Base-by-base conservation (phyloP, 2,329 filamentous ascomycete species). In the Myriangium duriaei region DNA sequence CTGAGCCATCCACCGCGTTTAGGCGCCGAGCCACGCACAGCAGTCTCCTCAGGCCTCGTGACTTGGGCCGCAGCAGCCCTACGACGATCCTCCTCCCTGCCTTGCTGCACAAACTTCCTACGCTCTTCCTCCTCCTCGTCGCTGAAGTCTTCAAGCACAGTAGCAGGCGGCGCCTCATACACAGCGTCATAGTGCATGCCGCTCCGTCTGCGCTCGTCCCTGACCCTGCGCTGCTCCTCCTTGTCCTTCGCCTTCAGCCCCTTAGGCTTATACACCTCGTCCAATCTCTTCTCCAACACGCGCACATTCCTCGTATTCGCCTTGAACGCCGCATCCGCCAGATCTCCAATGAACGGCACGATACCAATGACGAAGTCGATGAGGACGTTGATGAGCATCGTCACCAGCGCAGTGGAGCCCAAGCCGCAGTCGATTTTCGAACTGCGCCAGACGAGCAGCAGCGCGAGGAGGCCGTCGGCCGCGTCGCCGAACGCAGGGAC, bases 311-410 rank as follows among this genome's bases (percentile, higher is more conserved):
- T 75, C 13, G 79, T 83, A 52, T 88, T 91, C 53, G 77, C 78
- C 43, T 81, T 77, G 61, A 79, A 79, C 3, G 74, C 57, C 4
- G 80, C 79, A 51, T 91, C 83, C 28, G 69, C 71, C 2, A 88
- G 42, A 50, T 88, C 83, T n/a, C 83, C 83, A 1, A 85, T 45
- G 44, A 88, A 73, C 0, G 83, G 83, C 1, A 88, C 65, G 2
- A 91, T 61, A 4, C 83, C 84, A 21, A 87, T 65, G 26, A 71
- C 55, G 48, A 91, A 83, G 53, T 92, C 83, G 29, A 87, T 42
- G 3, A 70, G 51, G 40, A 95, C 73, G 59, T 94, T 92, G 52
- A 86, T 60, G 46, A 86, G 58, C 91, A 98, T 96, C 52, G 71
- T 71, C 17, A 71, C 57, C 40, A 72, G 67, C 34, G 88, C 59